Base-by-base conservation (phyloP, 2,329 filamentous ascomycete species). In the Colletotrichum sp. region DNA sequence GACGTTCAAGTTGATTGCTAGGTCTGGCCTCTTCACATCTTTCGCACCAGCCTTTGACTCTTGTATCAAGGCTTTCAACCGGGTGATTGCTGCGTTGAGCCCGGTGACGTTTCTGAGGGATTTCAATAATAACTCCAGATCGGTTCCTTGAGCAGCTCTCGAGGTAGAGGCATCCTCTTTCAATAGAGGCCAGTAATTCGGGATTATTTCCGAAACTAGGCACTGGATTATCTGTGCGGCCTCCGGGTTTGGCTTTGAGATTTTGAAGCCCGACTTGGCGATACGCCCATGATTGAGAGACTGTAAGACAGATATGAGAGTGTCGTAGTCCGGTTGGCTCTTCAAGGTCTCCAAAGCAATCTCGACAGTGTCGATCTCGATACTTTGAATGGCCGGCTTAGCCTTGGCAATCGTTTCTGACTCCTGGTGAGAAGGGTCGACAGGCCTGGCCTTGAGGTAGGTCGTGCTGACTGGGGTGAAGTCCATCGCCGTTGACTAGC, bases 161-260 rank as follows among this genome's bases (percentile, higher is more conserved):
- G 78, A 65, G 8, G 66, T 43, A 13, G 75, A 73, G 26, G 81
- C 82, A n/a, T 85, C 85, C 73, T 90, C 89, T 48, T 87, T 84
- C 18, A 96, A 81, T 10, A 91, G 80, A 5, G 88, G 82, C 96
- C 97, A 98, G 84, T 96, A 98, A 81, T 96, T 94, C 2, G 95
- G 94, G 9, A 95, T 87, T 30, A 94, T 96, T 36, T 93, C 91
- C 18, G 90, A 93, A 74, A 97, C 92, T 43, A 99, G 85, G 5
- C 91, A 86, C 80, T 96, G 93, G 68, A 96, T 88, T 36, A 98
- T 91, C 79, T 96, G 94, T 24, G 95, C 92, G 72, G 92, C 91
- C 76, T 91, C 86, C 2, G 96, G 93, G 36, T 90, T 90, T 5
- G 95, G 93, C 4, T 87, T 83, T 60, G 88, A 87, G 66, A 96